Base-by-base conservation (phyloP, 306 rosid species). In the Dryas drummondii region DNA sequence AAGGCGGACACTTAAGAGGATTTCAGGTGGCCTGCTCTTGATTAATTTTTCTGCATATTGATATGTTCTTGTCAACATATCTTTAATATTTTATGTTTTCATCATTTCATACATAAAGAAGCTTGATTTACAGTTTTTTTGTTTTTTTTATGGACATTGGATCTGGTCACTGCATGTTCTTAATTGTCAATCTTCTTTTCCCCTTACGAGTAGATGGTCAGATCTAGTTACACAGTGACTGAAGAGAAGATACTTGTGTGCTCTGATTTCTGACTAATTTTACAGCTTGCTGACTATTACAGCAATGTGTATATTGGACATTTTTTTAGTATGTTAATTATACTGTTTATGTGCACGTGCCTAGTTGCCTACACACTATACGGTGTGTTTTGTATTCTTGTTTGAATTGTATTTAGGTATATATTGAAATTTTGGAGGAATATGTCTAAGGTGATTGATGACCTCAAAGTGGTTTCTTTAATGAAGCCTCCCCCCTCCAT, bases 1-100 rank as follows among this genome's bases (percentile, higher is more conserved):
- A 17, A 89, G 88, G 85, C 86, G 87, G 84, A 88, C 96, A 57
- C 96, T 93, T 76, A 88, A 90, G 79, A 88, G 94, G 82, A 87
- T 93, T 81, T 83, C 91, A 90, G 93, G 96, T 93, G 82, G 66
- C 45, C 60, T 68, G n/a, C 40, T 68, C 52, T 59, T 81, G 19
- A 16, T 57, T 49, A 45, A 9, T 49, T 26, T 76, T 19, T 57
- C 49, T 46, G 66, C 57, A 62, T 58, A 7, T 60, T 61, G 58
- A 55, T 74, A 51, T 64, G 55, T 66, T 70, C 74, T 49, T 49
- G 37, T 44, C 13, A 32, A 6, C 45, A 40, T 78, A n/a, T 52
- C 75, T 50, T 66, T 53, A 72, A 42, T 47, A 44, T 66, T 68
- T 69, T 45, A 46, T 75, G 12, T 53, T 61, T 47, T 15, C 4